Conservation (phyloP, 169 alveolate species). For the Eimeria acervulina region DNA sequence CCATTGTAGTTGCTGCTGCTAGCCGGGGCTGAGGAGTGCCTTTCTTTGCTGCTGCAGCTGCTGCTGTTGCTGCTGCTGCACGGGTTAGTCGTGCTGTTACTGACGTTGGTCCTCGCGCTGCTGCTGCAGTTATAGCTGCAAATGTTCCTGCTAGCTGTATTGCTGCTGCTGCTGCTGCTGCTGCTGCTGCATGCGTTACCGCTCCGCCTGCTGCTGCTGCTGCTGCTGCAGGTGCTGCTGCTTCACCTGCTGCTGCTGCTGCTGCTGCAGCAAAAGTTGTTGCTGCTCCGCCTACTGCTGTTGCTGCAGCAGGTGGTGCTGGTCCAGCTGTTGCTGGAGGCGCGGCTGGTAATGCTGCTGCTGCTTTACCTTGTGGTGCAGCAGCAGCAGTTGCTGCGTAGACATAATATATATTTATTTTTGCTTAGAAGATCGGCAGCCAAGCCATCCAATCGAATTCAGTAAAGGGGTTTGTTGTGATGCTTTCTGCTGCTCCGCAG, state of each 20-base stretch:
- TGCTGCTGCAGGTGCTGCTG: not conserved
- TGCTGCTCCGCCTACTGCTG: not conserved
- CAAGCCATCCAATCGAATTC: constrained; percentile 59
- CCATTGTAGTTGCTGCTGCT: no score
- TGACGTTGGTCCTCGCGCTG: no score
- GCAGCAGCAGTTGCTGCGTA: not conserved
- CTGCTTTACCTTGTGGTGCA: constrained; percentile 25
- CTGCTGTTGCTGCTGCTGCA: constrained; percentile 28
- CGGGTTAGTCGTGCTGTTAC: not conserved
- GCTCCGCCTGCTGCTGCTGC: no score
- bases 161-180: no score
- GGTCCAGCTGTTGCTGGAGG: not conserved
- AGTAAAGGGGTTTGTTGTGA: not conserved
- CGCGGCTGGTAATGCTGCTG: not conserved
- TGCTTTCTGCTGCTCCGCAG: not conserved
- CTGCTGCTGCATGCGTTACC: no score
- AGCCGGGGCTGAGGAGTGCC: no score
- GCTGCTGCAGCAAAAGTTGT: not conserved
- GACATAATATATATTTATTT: not conserved
- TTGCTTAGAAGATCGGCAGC: constrained; percentile 23
- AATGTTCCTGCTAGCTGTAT: no score
- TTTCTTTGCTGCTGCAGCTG: constrained; percentile 11
- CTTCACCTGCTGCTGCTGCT: not conserved
- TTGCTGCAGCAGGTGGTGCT: not conserved
- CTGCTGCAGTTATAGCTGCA: not conserved